phyloP scores from a whole-genome alignment of 1,284 basidiomycete species.

The Chondrostereum purpureum region DNA sequence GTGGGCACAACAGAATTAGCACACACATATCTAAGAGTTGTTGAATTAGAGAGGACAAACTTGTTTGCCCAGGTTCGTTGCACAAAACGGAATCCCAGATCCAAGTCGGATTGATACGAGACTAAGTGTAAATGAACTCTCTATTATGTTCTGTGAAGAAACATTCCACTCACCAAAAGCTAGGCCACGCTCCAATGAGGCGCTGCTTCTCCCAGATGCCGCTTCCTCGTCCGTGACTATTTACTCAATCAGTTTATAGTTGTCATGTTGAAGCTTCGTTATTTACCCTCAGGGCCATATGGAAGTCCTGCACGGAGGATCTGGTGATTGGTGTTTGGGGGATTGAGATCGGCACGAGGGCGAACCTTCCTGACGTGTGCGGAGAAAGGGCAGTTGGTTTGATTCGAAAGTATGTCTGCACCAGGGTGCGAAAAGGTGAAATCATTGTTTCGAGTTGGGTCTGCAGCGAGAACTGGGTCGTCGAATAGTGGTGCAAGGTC shows the following conservation, averaged over 20 bases:
- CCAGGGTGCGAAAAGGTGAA: constrained; percentile 24
- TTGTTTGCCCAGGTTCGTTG: neutral
- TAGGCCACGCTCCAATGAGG: neutral
- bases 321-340: constrained; percentile 10
- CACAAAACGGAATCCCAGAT: neutral
- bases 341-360: constrained; percentile 19
- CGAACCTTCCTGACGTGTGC: constrained; percentile 26
- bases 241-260: no score
- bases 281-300: constrained; percentile 18
- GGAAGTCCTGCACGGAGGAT: constrained; percentile 32
- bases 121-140: neutral
- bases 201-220: neutral
- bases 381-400: constrained; percentile 26
- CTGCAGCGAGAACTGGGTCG: constrained; percentile 25
- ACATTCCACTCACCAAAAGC: constrained; percentile 1
- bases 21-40: no score
- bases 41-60: neutral
- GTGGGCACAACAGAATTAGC: no score
- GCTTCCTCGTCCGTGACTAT: constrained; percentile 2
- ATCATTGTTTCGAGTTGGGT: constrained; percentile 29
- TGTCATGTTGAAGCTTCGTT: no score
- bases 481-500: constrained; percentile 27
- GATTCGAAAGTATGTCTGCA: constrained; percentile 14
- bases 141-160: neutral
- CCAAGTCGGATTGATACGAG: constrained; percentile 2